These are phyloP conservation scores for Wickerhamomyces ciferrii DNA, from an alignment of 805 yeast species.

Conservation along the genomic window DNA sequence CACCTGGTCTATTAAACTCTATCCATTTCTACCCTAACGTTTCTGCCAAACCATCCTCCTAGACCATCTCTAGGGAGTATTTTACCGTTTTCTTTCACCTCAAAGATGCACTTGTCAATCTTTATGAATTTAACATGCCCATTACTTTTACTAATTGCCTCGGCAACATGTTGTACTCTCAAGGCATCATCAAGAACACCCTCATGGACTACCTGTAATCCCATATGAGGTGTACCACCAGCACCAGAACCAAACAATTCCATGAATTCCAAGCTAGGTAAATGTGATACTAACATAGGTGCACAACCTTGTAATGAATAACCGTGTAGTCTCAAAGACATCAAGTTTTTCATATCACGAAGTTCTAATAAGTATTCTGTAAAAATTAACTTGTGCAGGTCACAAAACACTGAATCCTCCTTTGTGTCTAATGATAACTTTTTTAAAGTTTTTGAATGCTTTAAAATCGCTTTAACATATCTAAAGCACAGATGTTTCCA, in stretches of 20 bases:
- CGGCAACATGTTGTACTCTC: slow-evolving; percentile 49
- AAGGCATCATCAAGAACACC: slow-evolving; percentile 54
- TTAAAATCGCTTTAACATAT: slow-evolving; percentile 14
- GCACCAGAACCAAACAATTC: slow-evolving; percentile 46
- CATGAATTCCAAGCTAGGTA: slow-evolving; percentile 26
- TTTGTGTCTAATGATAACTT: slow-evolving; percentile 36
- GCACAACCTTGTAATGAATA: slow-evolving; percentile 24
- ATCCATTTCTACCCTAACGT: slow-evolving; percentile 23
- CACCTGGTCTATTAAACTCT: too few relatives aligned
- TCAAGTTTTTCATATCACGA: slow-evolving; percentile 20
- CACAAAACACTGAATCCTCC: slow-evolving; percentile 30
- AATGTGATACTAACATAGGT: slow-evolving; percentile 20
- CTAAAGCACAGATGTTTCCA: slow-evolving; percentile 17
- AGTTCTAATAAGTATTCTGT: slow-evolving; percentile 16
- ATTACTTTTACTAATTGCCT: slow-evolving; percentile 28
- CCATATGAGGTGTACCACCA: slow-evolving; percentile 50
- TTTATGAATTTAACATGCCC: slow-evolving; percentile 33
- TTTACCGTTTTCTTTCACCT: slow-evolving; percentile 19
- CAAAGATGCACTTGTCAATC: slow-evolving; percentile 46
- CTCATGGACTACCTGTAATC: slow-evolving; percentile 47
- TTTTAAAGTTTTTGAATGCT: slow-evolving; percentile 17
- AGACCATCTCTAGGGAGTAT: slow-evolving; percentile 40
- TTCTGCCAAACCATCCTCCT: slow-evolving; percentile 39
- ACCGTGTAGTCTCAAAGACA: slow-evolving; percentile 36
- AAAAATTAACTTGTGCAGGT: slow-evolving; percentile 24